A percentile compares a stretch with the other conserved stretches of the same genome.
Conservation (phyloP, 2,329 filamentous ascomycete species). For the Neophaeococcomyces aloes region DNA sequence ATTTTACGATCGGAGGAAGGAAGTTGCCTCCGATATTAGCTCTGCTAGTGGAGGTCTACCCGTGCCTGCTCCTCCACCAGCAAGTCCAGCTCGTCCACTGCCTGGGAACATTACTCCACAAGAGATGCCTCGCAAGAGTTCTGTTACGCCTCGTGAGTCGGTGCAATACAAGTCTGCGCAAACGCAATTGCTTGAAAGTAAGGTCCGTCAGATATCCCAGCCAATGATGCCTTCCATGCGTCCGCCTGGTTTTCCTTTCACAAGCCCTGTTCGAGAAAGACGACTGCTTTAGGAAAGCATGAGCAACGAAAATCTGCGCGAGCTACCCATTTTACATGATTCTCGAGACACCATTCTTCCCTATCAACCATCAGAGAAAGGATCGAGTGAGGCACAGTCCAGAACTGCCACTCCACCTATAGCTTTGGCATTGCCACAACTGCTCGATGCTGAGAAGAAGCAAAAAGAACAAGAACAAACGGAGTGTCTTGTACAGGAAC, state of each 20-base stretch:
- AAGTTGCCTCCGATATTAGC: no score
- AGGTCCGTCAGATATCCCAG: no score
- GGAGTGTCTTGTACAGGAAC: background rate
- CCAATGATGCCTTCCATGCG: no score
- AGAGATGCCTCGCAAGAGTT: background rate
- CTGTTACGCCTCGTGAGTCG: no score
- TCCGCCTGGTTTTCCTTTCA: background rate
- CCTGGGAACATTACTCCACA: background rate
- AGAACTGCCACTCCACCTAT: conserved; percentile 14
- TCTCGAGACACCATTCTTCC: background rate
- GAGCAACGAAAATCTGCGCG: background rate
- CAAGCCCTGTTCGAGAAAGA: conserved; percentile 5
- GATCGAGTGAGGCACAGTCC: background rate
- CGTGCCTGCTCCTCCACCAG: background rate
- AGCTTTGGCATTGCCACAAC: conserved; percentile 12
- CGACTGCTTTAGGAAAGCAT: conserved; percentile 6
- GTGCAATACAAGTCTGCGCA: no score
- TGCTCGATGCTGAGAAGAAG: conserved; percentile 12
- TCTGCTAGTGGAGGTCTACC: no score
- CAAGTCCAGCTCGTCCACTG: background rate
- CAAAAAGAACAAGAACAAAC: conserved; percentile 2
- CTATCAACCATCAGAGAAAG: background rate
- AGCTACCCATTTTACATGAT: background rate
- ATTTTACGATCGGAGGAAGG: no score
- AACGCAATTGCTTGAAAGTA: no score